Percentiles rank a stretch among this genome's conserved stretches.
Evolutionary conservation across 2,329 filamentous ascomycete genomes (phyloP).

Genomic region (Calonectria pseudoturangicola): DNA sequence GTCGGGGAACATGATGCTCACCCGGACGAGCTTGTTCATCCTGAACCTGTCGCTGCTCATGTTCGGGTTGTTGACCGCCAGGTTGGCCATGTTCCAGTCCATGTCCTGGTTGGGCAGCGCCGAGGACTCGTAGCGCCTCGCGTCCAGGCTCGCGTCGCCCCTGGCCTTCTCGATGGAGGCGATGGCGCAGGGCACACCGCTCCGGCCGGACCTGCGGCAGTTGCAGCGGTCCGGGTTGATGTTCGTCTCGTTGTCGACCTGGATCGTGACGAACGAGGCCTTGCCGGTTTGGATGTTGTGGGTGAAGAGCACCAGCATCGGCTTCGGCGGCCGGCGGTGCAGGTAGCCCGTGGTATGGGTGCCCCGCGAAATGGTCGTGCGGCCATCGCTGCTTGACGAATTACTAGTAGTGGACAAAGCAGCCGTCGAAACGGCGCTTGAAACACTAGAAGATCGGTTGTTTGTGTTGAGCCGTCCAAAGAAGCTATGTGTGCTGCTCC

Average conservation of each 20-base stretch:
- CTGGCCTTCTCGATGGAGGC: conserved; percentile 54
- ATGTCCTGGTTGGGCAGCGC: conserved; percentile 31
- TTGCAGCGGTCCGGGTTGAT: conserved; percentile 60
- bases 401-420: conserved; percentile 50
- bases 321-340: conserved; percentile 57
- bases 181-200: conserved; percentile 51
- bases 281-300: conserved; percentile 47
- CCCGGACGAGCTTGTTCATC: conserved; percentile 54
- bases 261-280: conserved; percentile 56
- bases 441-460: conserved; percentile 50
- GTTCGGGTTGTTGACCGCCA: conserved; percentile 55
- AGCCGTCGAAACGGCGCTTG: conserved; percentile 39
- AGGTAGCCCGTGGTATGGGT: conserved; percentile 55
- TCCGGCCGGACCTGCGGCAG: conserved; percentile 55
- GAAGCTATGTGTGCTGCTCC: conserved; percentile 39
- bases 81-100: conserved; percentile 57
- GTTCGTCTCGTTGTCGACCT: conserved; percentile 57
- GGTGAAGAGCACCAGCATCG: conserved; percentile 60
- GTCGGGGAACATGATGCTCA: conserved; percentile 57
- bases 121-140: conserved; percentile 54
- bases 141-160: conserved; percentile 52
- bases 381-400: conserved; percentile 51
- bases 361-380: conserved; percentile 51
- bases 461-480: conserved; percentile 36
- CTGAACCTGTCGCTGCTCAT: conserved; percentile 44